A percentile compares a stretch with the other conserved stretches of the same genome.
phyloP scores from a whole-genome alignment of 1,284 basidiomycete genomes.

The Puccinia polysora region DNA sequence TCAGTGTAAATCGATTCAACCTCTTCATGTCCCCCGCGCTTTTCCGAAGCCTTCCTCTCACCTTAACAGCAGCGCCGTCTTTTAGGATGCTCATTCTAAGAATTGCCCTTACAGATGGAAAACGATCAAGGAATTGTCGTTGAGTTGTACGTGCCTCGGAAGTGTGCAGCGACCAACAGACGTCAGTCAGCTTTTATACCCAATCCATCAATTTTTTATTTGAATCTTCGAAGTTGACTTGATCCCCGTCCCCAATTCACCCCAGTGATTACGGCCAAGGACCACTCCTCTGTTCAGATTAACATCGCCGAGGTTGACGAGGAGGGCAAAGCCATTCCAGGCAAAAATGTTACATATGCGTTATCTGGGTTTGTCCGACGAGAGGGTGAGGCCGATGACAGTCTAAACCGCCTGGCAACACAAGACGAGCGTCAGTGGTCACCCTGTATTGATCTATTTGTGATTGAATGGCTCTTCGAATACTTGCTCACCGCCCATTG shows the following conservation, averaged over 20 bases:
- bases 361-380: conserved; percentile 90
- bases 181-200: conserved; percentile 48
- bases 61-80: not conserved
- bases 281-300: conserved; percentile 97
- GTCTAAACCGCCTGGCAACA: conserved; percentile 91
- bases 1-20: not conserved
- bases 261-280: conserved; percentile 95
- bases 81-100: not conserved
- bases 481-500: conserved; percentile 82
- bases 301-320: conserved; percentile 90
- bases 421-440: conserved; percentile 77
- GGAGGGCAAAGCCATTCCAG: conserved; percentile 78
- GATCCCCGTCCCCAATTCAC: conserved; percentile 57
- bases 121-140: conserved; percentile 81
- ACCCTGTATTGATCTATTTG: not conserved
- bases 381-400: conserved; percentile 93
- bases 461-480: conserved; percentile 58
- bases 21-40: not conserved
- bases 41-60: not conserved
- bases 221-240: not conserved
- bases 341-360: conserved; percentile 80
- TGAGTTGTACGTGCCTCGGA: conserved; percentile 99
- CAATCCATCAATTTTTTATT: not conserved
- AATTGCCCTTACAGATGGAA: conserved; percentile 26
- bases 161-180: conserved; percentile 60